A percentile compares a stretch with the other conserved stretches of the same genome.
These are phyloP conservation scores for Kwoniella dendrophila DNA, from an alignment of 768 basidiomycete species.

Conservation along the genomic window DNA sequence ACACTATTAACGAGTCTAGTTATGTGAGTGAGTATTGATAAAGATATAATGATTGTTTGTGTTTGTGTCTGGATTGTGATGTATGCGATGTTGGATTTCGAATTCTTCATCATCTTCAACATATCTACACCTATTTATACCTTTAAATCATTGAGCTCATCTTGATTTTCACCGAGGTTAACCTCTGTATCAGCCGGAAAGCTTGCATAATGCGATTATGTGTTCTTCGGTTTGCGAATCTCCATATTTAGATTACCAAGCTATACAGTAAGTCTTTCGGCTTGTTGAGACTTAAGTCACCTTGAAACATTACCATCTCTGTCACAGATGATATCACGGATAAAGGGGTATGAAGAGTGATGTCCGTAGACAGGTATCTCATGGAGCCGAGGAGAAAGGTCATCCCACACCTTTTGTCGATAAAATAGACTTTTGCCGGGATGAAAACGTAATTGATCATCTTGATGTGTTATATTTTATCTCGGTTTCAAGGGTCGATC, in stretches of 20 bases:
- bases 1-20: too few species aligned
- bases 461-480: too few species aligned
- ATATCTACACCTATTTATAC: neutral
- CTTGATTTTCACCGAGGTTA: neutral
- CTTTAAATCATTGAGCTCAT: neutral
- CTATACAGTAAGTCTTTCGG: neutral
- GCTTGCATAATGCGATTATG: constrained; percentile 4
- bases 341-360: neutral
- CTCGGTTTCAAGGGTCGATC: neutral
- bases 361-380: neutral
- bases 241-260: too few species aligned
- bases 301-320: too few species aligned
- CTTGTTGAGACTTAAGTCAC: too few species aligned
- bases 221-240: neutral
- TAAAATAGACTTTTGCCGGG: constrained; percentile 3
- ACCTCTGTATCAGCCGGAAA: neutral
- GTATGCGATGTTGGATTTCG: neutral
- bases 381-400: constrained; percentile 7
- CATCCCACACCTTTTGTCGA: constrained; percentile 12
- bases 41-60: neutral
- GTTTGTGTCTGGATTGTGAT: neutral
- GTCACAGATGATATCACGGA: too few species aligned
- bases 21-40: neutral
- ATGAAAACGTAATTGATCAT: neutral
- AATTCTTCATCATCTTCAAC: neutral